Percentiles rank a stretch among this genome's conserved stretches.
Conservation (phyloP, 2,329 filamentous ascomycete genomes). For the Diaporthe sp. region DNA sequence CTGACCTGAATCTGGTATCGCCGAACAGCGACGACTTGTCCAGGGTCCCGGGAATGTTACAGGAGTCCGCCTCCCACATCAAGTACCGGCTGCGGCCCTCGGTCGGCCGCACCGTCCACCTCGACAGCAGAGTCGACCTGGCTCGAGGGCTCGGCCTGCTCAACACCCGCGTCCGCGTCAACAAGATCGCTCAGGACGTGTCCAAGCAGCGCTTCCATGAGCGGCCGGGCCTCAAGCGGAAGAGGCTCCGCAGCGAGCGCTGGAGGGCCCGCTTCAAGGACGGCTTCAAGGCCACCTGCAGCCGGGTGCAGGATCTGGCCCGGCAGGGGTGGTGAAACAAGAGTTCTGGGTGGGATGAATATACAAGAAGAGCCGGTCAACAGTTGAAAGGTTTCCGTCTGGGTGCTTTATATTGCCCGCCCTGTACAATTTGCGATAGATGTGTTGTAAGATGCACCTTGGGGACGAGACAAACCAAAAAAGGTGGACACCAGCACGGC, state of each 20-base stretch:
- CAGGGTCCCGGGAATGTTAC: conserved; percentile 44
- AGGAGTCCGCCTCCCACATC: conserved; percentile 43
- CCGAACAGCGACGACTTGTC: conserved; percentile 48
- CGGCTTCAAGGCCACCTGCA: conserved; percentile 76
- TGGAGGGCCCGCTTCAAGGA: conserved; percentile 78
- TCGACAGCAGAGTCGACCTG: conserved; percentile 56
- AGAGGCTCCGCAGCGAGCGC: conserved; percentile 78
- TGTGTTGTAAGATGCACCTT: conserved; percentile 12
- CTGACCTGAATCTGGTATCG: conserved; percentile 34
- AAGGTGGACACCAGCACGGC: neutral
- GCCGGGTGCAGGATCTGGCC: conserved; percentile 77
- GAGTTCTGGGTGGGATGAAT: neutral
- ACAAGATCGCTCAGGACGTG: conserved; percentile 71
- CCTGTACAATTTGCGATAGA: conserved; percentile 4
- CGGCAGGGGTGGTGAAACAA: conserved; percentile 80
- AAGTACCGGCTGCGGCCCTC: conserved; percentile 56
- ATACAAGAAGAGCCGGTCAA: neutral
- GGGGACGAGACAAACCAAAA: neutral
- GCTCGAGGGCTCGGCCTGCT: conserved; percentile 61
- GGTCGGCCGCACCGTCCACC: conserved; percentile 62
- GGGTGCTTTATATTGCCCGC: neutral
- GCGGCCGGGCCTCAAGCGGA: conserved; percentile 81
- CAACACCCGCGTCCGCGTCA: conserved; percentile 58
- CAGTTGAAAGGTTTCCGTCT: neutral
- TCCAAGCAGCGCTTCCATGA: conserved; percentile 79